Evolutionary conservation across 352 stramenopile genomes (phyloP).

Genomic region (Phytophthora rubi): DNA sequence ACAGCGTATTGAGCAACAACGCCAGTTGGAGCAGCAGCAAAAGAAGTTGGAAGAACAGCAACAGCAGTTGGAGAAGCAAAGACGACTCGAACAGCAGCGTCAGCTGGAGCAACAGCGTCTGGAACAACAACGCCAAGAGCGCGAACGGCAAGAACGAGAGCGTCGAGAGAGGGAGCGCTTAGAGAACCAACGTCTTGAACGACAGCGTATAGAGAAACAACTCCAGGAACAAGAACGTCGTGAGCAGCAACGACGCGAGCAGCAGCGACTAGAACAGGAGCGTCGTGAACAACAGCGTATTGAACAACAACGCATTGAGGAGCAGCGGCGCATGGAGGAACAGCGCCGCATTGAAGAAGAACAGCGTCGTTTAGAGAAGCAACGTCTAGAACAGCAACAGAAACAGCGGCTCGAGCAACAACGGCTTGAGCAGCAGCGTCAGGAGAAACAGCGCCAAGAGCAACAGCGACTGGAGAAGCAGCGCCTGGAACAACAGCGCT

Average conservation of each 20-base stretch:
- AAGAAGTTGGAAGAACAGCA: constrained; percentile 24
- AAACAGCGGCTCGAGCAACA: constrained; percentile 38
- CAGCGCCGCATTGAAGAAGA: constrained; percentile 3
- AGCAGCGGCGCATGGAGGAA: constrained; percentile 12
- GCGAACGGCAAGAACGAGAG: constrained; percentile 31
- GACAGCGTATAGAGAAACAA: constrained; percentile 34
- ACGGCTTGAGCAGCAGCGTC: constrained; percentile 35
- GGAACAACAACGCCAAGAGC: constrained; percentile 27
- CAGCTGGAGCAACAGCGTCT: constrained; percentile 31
- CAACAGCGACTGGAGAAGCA: constrained; percentile 33
- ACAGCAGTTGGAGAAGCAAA: constrained; percentile 24
- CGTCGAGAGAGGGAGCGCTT: constrained; percentile 24
- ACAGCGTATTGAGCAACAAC: constrained; percentile 34
- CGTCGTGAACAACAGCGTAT: constrained; percentile 30
- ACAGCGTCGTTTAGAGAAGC: constrained; percentile 42
- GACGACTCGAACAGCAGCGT: constrained; percentile 34
- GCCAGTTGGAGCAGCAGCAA: constrained; percentile 38
- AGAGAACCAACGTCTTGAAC: constrained; percentile 34
- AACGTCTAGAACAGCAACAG: constrained; percentile 34
- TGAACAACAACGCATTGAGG: constrained; percentile 6
- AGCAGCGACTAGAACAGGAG: constrained; percentile 21
- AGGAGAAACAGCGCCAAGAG: constrained; percentile 28
- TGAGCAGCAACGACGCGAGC: constrained; percentile 18
- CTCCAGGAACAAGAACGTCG: constrained; percentile 28
- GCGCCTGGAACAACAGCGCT: constrained; percentile 21